Evolutionary conservation across 495 filamentous ascomycete species (phyloP), one percentile per base, ranked within the genome.

Genomic region (Penicillium robsamsonii): DNA sequence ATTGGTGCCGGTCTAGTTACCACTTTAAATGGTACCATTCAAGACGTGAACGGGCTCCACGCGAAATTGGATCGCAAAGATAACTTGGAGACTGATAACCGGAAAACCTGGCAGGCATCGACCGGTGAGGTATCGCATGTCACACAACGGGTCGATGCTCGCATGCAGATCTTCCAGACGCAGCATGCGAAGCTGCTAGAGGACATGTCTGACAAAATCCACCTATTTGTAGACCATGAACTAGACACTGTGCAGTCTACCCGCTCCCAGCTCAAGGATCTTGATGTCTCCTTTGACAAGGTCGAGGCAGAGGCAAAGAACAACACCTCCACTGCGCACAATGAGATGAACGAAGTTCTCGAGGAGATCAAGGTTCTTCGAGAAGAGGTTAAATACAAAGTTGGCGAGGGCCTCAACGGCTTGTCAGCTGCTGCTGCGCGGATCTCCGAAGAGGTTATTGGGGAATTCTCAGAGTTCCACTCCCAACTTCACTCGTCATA

Each of bases 361-460:
- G 92, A 94, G 61, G 94, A 95, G 63, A 96, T 97, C 67, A 92
- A 94, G 65, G 82, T 81, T 37, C 79, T 97, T 27, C 82, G 94
- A 22, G 88, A 96, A 70, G 87, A 90, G 45, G 88, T 97, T 17
- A 97, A 96, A 72, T 72, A 80, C 33, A 86, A 86, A 42, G 90
- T 97, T 33, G 91, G 90, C 4, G 85, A 91, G 61, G 92, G 93
- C 4, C 78, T 98, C 15, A 87, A 88, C 65, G 87, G 90, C 7
- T 82, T 98, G 3, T 91, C 92, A 1, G 81, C 79, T 27, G 93
- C 92, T 11, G 93, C 94, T 7, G 89, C 89, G 68, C 83, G 85
- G 17, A 97, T 97, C 53, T 89, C 91, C 0, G 86, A 87, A 22
- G 92, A 94, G 62, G 92, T 98, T n/a, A 86, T 96, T 45, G 86